A percentile compares a stretch with the other conserved stretches of the same genome.
Conservation (phyloP, 176 grass and related monocot genomes). For the Miscanthus lutarioriparius region DNA sequence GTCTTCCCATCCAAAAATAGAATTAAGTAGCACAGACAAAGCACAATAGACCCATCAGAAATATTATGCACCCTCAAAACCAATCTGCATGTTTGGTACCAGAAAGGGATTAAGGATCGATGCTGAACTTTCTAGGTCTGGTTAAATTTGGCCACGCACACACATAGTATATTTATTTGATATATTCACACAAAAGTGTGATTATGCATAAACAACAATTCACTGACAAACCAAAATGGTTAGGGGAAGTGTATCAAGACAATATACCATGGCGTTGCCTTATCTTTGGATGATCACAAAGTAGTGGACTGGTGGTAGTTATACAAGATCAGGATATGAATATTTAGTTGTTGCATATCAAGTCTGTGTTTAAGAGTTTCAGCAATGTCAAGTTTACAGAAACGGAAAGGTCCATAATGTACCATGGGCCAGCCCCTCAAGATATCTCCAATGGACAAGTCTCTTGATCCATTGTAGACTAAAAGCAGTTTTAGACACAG, state of each 20-base stretch:
- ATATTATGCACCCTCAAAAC: not conserved
- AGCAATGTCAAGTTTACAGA: not conserved
- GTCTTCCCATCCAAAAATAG: not conserved
- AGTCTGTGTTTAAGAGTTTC: not conserved
- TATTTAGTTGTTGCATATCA: not conserved
- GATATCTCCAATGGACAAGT: not conserved
- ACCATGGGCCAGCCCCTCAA: not conserved
- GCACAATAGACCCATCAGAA: not conserved
- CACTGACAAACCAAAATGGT: not conserved
- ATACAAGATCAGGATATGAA: not conserved
- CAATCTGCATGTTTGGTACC: not conserved
- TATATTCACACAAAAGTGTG: not conserved
- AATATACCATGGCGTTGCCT: not conserved
- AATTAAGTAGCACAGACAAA: no score
- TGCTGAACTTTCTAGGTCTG: not conserved
- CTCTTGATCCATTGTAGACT: not conserved
- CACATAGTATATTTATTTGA: not conserved
- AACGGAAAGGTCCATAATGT: not conserved
- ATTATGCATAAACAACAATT: not conserved
- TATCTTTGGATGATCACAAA: no score
- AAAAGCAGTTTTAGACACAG: not conserved
- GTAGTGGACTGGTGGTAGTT: no score
- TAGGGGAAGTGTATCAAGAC: not conserved
- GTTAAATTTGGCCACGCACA: not conserved
- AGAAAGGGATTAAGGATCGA: not conserved